These are phyloP conservation scores for Rosa chinensis DNA, from an alignment of 306 rosid species.

Conservation along the genomic window DNA sequence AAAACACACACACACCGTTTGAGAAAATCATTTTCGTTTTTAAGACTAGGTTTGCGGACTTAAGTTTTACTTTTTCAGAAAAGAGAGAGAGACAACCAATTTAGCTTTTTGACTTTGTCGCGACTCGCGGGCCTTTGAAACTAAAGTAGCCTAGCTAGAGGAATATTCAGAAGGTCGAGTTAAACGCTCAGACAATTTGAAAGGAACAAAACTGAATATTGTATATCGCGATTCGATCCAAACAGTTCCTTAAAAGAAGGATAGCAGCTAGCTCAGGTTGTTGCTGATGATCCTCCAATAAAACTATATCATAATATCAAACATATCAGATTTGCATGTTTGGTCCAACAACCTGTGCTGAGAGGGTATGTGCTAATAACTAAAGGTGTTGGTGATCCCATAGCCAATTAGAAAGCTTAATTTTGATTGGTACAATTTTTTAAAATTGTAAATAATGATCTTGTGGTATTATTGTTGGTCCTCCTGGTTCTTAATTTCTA, in stretches of 20 bases:
- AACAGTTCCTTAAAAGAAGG: neutral
- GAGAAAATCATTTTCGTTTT: neutral
- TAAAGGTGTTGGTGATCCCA: neutral
- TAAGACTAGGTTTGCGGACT: neutral
- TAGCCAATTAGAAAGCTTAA: neutral
- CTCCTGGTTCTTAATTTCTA: neutral
- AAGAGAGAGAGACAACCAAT: neutral
- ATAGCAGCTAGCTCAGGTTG: neutral
- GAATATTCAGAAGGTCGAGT: neutral
- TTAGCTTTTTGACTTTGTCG: constrained; percentile 9
- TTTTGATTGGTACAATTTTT: neutral
- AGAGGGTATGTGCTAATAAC: neutral
- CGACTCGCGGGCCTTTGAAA: neutral
- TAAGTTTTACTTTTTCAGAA: neutral
- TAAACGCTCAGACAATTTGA: neutral
- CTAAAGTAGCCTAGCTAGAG: neutral
- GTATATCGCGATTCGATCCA: neutral
- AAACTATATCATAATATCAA: neutral
- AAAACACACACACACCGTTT: neutral
- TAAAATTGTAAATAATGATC: neutral
- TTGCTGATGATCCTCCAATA: neutral
- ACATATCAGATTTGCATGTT: neutral
- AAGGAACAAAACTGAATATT: neutral
- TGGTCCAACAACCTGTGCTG: neutral
- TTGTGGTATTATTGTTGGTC: neutral